Base-by-base conservation (phyloP, 2,329 filamentous ascomycete species). In the Ophiostoma quercus region DNA sequence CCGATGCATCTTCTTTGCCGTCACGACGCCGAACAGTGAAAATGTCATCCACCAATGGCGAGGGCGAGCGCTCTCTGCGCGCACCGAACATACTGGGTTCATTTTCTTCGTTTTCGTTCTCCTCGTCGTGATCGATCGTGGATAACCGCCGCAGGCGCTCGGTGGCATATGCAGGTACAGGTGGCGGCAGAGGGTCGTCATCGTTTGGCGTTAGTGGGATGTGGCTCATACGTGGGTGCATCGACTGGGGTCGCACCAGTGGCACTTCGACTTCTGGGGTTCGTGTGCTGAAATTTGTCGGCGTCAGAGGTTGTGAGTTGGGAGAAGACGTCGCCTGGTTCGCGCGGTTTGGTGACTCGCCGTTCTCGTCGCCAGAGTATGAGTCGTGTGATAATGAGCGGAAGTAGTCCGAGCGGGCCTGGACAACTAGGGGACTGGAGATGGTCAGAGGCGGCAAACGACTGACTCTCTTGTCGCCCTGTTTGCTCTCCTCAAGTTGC, bases 361-460 rank as follows among this genome's bases (percentile, higher is more conserved):
- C 73, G 66, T 81, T 76, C 32, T 79, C 79, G 25, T 82, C 79
- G 67, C 87, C 85, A 3, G 84, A 84, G 57, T 80, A 81, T 1
- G 83, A 83, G 74, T 90, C 90, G 68, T 87, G 83, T 57, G 89
- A 92, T 74, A 90, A 80, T 69, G 90, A 90, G 57, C 92, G 89
- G 77, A 94, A 94, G 79, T 92, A 96, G 22, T 90, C 91, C 3
- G 92, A 91, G 73, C 92, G 87, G 73, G 87, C 88, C 76, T 91
- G 90, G 32, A 87, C 77, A 79, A 92, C 80, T 71, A 97, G 83
- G 68, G 94, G 93, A 75, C 92, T 92, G 71, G 91, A 90, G 51
- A 92, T 90, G 25, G 92, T 92, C 71, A 94, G 83, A 7, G 93
- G 92, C 2, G 94, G 92, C 62, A 98, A 82, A 60, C 94, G 87